Percentiles rank a stretch among this genome's conserved stretches.
Evolutionary conservation across 345 rosid genomes (phyloP).

Genomic region (Populus pruinosa): DNA sequence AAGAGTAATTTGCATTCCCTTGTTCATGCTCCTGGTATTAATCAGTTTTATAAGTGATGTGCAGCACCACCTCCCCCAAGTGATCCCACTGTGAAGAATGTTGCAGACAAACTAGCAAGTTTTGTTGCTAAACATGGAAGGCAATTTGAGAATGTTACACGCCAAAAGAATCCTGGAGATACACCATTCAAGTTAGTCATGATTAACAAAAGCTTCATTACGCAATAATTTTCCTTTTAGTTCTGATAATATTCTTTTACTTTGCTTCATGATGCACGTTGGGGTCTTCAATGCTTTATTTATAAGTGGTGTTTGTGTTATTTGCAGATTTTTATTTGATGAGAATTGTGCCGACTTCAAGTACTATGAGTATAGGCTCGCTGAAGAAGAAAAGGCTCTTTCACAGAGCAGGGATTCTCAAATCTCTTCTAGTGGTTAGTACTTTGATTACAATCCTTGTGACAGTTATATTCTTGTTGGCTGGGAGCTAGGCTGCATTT

Average conservation of each 20-base stretch:
- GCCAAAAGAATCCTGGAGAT: conserved; percentile 96
- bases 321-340: conserved; percentile 78
- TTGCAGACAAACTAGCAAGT: conserved; percentile 93
- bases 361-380: conserved; percentile 69
- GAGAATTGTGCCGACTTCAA: conserved; percentile 79
- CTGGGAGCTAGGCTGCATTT: not conserved
- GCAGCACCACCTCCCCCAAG: conserved; percentile 93
- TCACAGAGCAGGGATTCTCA: conserved; percentile 48
- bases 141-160: conserved; percentile 83
- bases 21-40: conserved; percentile 98
- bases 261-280: not conserved
- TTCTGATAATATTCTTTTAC: conserved; percentile 6
- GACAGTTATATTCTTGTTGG: not conserved
- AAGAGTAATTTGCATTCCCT: conserved; percentile 95
- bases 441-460: not conserved
- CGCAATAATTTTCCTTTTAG: conserved; percentile 3
- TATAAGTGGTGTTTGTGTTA: conserved; percentile 9
- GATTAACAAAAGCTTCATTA: not conserved
- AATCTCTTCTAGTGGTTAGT: conserved; percentile 49
- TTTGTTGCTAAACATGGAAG: conserved; percentile 98
- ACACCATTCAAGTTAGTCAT: conserved; percentile 80
- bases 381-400: conserved; percentile 73
- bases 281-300: not conserved
- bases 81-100: conserved; percentile 92
- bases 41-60: conserved; percentile 99